phyloP scores from a whole-genome alignment of 148 eudicot species.

The Chenopodium quinoa region DNA sequence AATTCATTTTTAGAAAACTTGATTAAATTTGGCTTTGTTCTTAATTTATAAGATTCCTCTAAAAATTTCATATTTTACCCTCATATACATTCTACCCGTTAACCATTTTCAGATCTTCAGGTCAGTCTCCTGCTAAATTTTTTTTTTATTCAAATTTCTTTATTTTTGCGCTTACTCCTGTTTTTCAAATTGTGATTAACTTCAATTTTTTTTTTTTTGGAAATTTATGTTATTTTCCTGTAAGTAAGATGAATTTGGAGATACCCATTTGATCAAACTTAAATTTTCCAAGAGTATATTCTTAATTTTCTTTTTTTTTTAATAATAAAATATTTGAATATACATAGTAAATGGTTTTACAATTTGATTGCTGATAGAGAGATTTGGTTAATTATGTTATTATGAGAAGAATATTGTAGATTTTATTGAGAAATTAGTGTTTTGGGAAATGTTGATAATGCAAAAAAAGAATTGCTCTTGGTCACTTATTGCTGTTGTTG shows the following conservation, averaged over 20 bases:
- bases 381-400: not conserved
- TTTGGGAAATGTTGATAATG: slow-evolving; percentile 38
- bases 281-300: not conserved
- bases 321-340: not conserved
- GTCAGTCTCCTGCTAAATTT: not conserved
- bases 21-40: not conserved
- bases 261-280: not conserved
- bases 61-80: not conserved
- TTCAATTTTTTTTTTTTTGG: not conserved
- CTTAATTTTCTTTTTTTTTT: too few relatives aligned
- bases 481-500: slow-evolving; percentile 50
- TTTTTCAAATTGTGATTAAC: slow-evolving; percentile 3
- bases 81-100: not conserved
- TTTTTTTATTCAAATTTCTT: not conserved
- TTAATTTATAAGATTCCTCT: not conserved
- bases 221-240: not conserved
- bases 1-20: not conserved
- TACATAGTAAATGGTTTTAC: not conserved
- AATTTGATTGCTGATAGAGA: slow-evolving; percentile 15
- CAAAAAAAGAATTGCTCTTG: slow-evolving; percentile 63
- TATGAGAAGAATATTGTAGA: slow-evolving; percentile 13
- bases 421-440: slow-evolving; percentile 18
- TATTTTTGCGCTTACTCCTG: not conserved
- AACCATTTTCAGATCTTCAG: slow-evolving; percentile 23
- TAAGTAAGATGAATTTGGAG: slow-evolving; percentile 1